Percentiles rank a stretch among this genome's conserved stretches.
These are phyloP conservation scores for Filobasidium uniguttulatum DNA, from an alignment of 1,284 basidiomycete species.

Conservation along the genomic window DNA sequence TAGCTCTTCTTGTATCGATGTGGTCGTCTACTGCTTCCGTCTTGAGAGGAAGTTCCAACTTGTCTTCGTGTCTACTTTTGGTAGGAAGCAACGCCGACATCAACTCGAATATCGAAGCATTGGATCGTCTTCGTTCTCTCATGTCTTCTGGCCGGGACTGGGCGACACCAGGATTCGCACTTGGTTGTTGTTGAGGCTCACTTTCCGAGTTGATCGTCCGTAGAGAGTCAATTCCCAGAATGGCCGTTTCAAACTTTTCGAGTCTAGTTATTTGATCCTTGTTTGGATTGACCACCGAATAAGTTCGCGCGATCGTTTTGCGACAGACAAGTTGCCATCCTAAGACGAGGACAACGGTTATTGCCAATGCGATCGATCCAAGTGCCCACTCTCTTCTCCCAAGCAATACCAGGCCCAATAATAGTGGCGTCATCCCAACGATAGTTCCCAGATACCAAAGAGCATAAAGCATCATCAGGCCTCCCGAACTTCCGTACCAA, in stretches of 20 bases:
- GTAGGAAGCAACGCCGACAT: conserved; percentile 13
- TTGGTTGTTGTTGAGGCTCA: too few species aligned
- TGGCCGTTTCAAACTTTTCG: too few species aligned
- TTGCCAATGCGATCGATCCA: conserved; percentile 49
- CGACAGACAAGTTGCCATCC: too few species aligned
- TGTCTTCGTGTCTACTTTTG: conserved; percentile 14
- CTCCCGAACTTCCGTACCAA: conserved; percentile 51
- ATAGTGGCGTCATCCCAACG: conserved; percentile 46
- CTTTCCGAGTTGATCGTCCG: too few species aligned
- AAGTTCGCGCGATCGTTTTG: too few species aligned
- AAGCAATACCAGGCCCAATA: conserved; percentile 57
- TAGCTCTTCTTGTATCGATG: conserved; percentile 41
- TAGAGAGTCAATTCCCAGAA: too few species aligned
- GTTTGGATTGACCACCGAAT: too few species aligned
- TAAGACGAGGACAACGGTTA: conserved; percentile 44
- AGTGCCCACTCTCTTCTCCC: conserved; percentile 54
- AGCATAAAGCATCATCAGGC: conserved; percentile 57
- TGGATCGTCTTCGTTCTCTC: conserved; percentile 10
- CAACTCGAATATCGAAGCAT: conserved; percentile 14
- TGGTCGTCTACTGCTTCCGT: conserved; percentile 63
- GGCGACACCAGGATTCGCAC: conserved; percentile 1
- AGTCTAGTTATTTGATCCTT: too few species aligned
- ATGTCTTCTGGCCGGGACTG: background rate
- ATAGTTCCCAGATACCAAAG: conserved; percentile 40
- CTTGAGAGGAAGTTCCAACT: conserved; percentile 29